Percentiles rank a stretch among this genome's conserved stretches.
phyloP scores from a whole-genome alignment of 2,329 filamentous ascomycete genomes.

The Venturiaceae sp. region DNA sequence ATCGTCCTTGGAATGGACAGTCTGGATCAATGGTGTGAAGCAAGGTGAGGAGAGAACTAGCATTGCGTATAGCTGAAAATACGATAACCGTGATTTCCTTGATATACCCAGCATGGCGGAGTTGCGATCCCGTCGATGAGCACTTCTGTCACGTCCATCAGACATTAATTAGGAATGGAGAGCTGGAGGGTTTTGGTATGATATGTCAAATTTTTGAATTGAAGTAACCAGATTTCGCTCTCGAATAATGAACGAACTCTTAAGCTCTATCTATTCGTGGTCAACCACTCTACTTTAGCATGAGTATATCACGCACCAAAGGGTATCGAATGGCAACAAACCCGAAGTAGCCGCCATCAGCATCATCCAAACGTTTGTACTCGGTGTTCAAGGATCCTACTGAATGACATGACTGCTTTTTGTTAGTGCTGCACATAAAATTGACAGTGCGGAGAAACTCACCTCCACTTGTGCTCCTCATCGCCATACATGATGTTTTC shows the following conservation, averaged over 20 bases:
- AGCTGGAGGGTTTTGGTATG: too few species aligned
- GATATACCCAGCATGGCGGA: not conserved
- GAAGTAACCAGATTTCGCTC: too few species aligned
- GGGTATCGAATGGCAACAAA: not conserved
- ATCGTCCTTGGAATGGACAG: not conserved
- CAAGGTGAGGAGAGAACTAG: not conserved
- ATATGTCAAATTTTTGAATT: too few species aligned
- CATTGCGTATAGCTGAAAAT: not conserved
- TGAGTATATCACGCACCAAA: not conserved
- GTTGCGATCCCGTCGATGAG: too few species aligned
- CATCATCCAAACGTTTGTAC: not conserved
- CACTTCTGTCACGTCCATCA: too few species aligned
- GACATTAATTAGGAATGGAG: too few species aligned
- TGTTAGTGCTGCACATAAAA: not conserved
- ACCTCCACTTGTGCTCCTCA: constrained; percentile 81
- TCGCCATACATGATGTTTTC: constrained; percentile 93
- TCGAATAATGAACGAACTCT: too few species aligned
- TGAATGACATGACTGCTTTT: not conserved
- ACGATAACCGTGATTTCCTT: not conserved
- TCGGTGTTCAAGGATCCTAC: not conserved
- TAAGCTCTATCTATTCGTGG: not conserved
- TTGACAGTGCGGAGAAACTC: not conserved
- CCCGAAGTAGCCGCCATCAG: not conserved
- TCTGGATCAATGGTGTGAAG: not conserved
- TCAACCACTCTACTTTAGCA: not conserved